Base-by-base conservation (phyloP, 352 stramenopile genomes). In the Phytophthora uliginosa region DNA sequence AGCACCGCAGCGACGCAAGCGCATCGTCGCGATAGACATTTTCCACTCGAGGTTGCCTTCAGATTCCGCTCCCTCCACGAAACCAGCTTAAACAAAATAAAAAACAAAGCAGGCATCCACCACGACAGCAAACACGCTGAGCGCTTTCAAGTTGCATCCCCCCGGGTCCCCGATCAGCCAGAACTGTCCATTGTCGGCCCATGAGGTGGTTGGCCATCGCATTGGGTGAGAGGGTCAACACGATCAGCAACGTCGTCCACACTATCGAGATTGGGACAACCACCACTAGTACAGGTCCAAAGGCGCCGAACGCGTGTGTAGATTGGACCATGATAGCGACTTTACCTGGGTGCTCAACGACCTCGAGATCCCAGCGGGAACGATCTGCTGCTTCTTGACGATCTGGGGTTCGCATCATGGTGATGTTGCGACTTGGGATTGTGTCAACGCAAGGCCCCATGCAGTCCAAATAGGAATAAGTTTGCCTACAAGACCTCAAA, bases 1-100 rank as follows among this genome's bases (percentile, higher is more conserved):
- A 20, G 22, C 4, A 18, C 10, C 7, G 50, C 13, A 36, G 15
- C 7, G 3, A 22, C 40, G 4, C 40, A 50, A 22, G 17, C 18
- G 1, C 17, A 50, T 50, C 7, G 18, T 20, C 40, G 18, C 17
- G 15, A 50, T 20, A 2, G 10, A 20, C 17, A 13, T 50, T n/a
- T 50, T 22, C 18, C 18, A 22, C 15, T 22, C 5, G 40, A 20
- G 17, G 40, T 22, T 4, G 18, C 40, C 40, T 20, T 20, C 40
- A 15, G 22, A 28, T 28, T 38, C 17, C 36, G 47, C 6, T 59
- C 26, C 2, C 48, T 33, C 13, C 34, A 24, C 1, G 34, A 51
- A 18, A 69, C 40, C 54, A 73, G 52, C 45, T 55, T 68, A 7
- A 64, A 34, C 36, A 73, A 28, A 4, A 73, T 51, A 42, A 54